These are phyloP conservation scores for Plectosphaerella cucumerina DNA, from an alignment of 2,329 filamentous ascomycete genomes.

Conservation along the genomic window DNA sequence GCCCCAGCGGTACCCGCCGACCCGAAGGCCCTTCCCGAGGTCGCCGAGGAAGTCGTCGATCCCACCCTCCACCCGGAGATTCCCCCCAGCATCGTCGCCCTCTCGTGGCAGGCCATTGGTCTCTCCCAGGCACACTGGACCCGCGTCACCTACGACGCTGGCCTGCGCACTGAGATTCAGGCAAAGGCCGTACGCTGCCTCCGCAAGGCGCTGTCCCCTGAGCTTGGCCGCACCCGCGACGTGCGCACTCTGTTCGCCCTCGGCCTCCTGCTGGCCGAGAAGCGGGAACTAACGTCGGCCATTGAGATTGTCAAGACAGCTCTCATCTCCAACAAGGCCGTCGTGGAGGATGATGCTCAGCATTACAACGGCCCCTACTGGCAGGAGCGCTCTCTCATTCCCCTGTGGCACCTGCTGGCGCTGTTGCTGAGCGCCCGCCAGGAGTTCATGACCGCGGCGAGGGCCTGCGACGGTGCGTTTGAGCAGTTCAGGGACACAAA, in stretches of 20 bases:
- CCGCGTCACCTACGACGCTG: slow-evolving; percentile 71
- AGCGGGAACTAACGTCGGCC: slow-evolving; percentile 72
- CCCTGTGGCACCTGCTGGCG: slow-evolving; percentile 87
- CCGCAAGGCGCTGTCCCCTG: slow-evolving; percentile 65
- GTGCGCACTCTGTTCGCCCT: slow-evolving; percentile 77
- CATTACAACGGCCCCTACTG: slow-evolving; percentile 46
- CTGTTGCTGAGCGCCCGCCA: slow-evolving; percentile 82
- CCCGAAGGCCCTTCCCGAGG: slow-evolving; percentile 21
- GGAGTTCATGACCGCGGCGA: slow-evolving; percentile 74
- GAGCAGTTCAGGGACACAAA: slow-evolving; percentile 77
- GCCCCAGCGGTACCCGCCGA: slow-evolving; percentile 20
- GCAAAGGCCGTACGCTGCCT: slow-evolving; percentile 72
- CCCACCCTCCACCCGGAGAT: slow-evolving; percentile 39
- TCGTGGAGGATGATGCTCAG: slow-evolving; percentile 35
- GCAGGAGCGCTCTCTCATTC: slow-evolving; percentile 65
- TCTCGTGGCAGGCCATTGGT: slow-evolving; percentile 80
- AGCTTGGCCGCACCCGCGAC: slow-evolving; percentile 62
- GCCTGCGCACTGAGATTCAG: slow-evolving; percentile 68
- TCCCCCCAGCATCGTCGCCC: slow-evolving; percentile 57
- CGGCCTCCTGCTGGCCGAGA: slow-evolving; percentile 82
- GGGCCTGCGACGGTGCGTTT: slow-evolving; percentile 85
- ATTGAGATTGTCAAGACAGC: slow-evolving; percentile 79
- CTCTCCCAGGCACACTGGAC: slow-evolving; percentile 86
- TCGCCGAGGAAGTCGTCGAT: slow-evolving; percentile 21
- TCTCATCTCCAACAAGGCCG: slow-evolving; percentile 55